Evolutionary conservation across 192 early-diverging fungal species (phyloP).

Genomic region (Backusella luteola): DNA sequence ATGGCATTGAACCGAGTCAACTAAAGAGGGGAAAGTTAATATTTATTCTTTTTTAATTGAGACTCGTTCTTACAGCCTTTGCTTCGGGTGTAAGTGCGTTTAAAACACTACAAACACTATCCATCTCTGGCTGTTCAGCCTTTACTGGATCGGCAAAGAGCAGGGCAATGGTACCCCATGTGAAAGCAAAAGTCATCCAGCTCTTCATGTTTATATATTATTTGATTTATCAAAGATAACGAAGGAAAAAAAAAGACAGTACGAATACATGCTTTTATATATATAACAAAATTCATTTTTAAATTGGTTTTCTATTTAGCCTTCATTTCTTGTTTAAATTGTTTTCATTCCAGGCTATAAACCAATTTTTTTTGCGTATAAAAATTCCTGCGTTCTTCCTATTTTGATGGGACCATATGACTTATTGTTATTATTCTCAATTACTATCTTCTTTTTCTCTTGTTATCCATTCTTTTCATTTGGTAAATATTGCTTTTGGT

Average conservation of each 20-base stretch:
- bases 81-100: neutral
- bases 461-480: neutral
- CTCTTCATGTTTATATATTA: neutral
- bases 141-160: neutral
- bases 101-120: neutral
- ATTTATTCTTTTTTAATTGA: neutral
- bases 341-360: conserved; percentile 5
- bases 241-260: neutral
- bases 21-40: neutral
- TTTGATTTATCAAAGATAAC: neutral
- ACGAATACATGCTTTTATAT: neutral
- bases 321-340: neutral
- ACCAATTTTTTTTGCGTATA: neutral
- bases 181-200: conserved; percentile 4
- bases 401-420: neutral
- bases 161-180: neutral
- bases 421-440: neutral
- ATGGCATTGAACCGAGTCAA: neutral
- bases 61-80: neutral
- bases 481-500: neutral
- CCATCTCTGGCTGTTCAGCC: neutral
- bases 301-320: neutral
- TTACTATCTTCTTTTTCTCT: neutral
- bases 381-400: neutral
- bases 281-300: neutral